Conservation (phyloP, 768 basidiomycete genomes). For the Xerocomus potaroensis region DNA sequence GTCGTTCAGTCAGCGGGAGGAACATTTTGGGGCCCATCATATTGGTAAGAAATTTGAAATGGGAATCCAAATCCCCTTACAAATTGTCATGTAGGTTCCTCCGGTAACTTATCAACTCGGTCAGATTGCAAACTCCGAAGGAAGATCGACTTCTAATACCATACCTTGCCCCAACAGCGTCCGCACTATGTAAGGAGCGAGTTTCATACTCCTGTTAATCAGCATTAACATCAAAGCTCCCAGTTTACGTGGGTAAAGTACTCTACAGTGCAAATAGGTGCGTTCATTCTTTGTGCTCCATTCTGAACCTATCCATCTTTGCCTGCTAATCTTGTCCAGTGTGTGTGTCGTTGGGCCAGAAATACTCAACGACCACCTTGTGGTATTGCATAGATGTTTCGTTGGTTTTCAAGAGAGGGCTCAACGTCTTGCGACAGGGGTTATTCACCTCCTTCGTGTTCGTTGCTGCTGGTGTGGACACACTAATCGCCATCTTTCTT, state of each 20-base stretch:
- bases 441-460: background rate
- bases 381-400: background rate
- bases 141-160: background rate
- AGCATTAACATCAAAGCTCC: background rate
- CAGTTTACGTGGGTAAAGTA: constrained; percentile 3
- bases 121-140: background rate
- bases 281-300: background rate
- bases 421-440: background rate
- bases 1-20: constrained; percentile 3
- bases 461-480: constrained; percentile 5
- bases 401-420: background rate
- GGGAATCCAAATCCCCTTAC: background rate
- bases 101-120: constrained; percentile 8
- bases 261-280: constrained; percentile 4
- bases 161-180: background rate
- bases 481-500: constrained; percentile 3
- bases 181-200: background rate
- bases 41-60: constrained; percentile 7
- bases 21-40: constrained; percentile 2
- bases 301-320: background rate
- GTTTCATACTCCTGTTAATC: background rate
- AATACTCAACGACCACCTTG: background rate
- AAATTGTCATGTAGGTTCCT: background rate
- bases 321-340: background rate
- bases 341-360: background rate